Evolutionary conservation across 1,284 basidiomycete species (phyloP), one percentile per base, ranked within the genome.

Genomic region (Lentinula novae-zelandiae): DNA sequence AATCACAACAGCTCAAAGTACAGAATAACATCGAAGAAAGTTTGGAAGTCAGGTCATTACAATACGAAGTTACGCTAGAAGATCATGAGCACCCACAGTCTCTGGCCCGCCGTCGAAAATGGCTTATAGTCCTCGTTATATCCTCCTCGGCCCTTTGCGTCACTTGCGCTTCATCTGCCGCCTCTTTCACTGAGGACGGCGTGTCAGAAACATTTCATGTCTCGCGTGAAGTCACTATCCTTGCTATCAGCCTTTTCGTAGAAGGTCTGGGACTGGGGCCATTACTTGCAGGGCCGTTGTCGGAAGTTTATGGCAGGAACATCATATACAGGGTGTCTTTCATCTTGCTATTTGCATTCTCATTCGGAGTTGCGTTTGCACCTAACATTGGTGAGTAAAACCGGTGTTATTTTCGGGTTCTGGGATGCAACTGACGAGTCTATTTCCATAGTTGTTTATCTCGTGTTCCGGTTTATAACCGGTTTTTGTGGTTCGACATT

Each of bases 401-500:
- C 38, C 52, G 20, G 12, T 33, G 15, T 20, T n/a, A n/a, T 2
- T 13, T 48, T 39, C 13, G 55, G 2, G 20, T 15, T 49, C 31
- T 8, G 13, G 52, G n/a, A 2, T 12, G 27, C 27, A 31, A 27
- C 54, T 20, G 27, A 52, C 34, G 36, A 51, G 60, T 80, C 22
- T 1, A n/a, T 20, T n/a, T 7, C 17, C 46, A 20, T 40, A 76
- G 83, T 75, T 9, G 81, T 86, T 0, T 83, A 83, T 66, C 74
- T 92, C 8, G 76, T 88, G 9, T 91, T 91, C 66, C 84, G 90
- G 3, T 90, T 90, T 69, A 65, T 90, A 20, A 83, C 82, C 34
- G 92, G 92, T 0, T 82, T 89, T 57, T 84, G 79, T 61, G 83
- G 91, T 0, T 77, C 88, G 0, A 86, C 90, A 0, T 95, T 95